Evolutionary conservation across 257 asterid genomes (phyloP), one percentile per base, ranked within the genome.

Genomic region (Solanum tarijense): DNA sequence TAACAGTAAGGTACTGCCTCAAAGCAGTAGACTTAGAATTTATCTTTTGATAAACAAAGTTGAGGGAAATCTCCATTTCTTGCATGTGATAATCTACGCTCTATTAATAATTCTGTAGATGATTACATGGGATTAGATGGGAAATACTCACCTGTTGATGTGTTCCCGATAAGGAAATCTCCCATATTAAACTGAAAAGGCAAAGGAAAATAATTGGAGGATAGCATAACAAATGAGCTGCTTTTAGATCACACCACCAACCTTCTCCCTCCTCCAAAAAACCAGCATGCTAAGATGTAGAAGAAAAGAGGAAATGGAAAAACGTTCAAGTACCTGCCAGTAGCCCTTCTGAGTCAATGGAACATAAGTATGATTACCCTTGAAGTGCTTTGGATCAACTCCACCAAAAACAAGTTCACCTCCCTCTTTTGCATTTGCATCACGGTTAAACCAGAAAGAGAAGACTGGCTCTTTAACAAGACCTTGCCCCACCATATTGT

Each of bases 321-420:
- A 85, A 46, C 88, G 11, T 88, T 84, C 52, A 86, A 35, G 34
- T 91, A 96, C 99, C 95, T 96, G 98, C 99, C 99, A 96, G 91
- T 96, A 96, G 18, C 99, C 99, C 89, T 96, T 96, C 87, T 92
- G 88, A 1, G 98, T 92, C 25, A 96, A 93, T 1, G 98, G 97
- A 88, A 93, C 98, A 41, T 93, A 96, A 66, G 90, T 92, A 76
- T 95, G 99, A 39, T 92, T 52, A 31, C 99, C 99, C 88, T 88
- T 94, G 91, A 86, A 96, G 92, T 96, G 99, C 2, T 87, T 41
- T 16, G 93, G 89, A 89, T 96, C 98, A 83, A 96, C 94, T 83
- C 99, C 99, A 23, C 99, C 99, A 89, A 96, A 94, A 87, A 96
- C 91, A 86, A 96, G 65, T 90, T 96, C 99, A 6, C 99, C 99